A percentile compares a stretch with the other conserved stretches of the same genome.
These are phyloP conservation scores for Casaregolazyma lundiana DNA, from an alignment of 1,139 yeast genomes.

Conservation along the genomic window DNA sequence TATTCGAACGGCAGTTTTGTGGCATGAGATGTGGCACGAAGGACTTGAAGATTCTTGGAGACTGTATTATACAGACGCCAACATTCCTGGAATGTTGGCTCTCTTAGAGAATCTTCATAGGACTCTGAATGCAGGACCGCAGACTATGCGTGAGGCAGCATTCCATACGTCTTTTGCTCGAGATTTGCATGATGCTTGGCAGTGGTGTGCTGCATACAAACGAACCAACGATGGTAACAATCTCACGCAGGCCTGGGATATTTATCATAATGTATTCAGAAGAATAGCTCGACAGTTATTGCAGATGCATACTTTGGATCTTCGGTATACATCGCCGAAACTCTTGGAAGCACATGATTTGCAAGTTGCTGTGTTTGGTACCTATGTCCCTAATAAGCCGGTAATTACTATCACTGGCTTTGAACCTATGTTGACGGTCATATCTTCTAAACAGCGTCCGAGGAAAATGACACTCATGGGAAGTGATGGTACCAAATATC, in stretches of 20 bases:
- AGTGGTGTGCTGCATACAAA: slow-evolving; percentile 85
- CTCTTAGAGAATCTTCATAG: slow-evolving; percentile 86
- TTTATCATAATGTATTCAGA: slow-evolving; percentile 88
- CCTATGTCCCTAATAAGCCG: slow-evolving; percentile 81
- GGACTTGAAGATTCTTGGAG: slow-evolving; percentile 96
- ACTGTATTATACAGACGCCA: slow-evolving; percentile 88
- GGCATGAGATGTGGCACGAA: slow-evolving; percentile 99
- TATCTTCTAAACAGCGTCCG: slow-evolving; percentile 94
- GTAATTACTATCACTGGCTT: slow-evolving; percentile 66
- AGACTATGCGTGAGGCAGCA: slow-evolving; percentile 87
- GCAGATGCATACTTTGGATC: slow-evolving; percentile 76
- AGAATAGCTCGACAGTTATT: slow-evolving; percentile 87
- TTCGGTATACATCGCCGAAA: slow-evolving; percentile 87
- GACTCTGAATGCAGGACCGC: slow-evolving; percentile 80
- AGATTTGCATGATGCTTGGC: slow-evolving; percentile 87
- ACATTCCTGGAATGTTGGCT: slow-evolving; percentile 90
- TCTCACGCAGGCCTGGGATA: slow-evolving; percentile 96
- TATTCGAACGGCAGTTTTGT: slow-evolving; percentile 88
- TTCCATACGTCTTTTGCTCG: slow-evolving; percentile 92
- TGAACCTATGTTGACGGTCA: slow-evolving; percentile 82
- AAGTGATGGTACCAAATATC: slow-evolving; percentile 87
- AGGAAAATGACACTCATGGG: slow-evolving; percentile 76
- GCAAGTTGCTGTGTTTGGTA: slow-evolving; percentile 91
- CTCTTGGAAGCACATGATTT: slow-evolving; percentile 72
- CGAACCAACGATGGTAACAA: slow-evolving; percentile 82